phyloP scores from a whole-genome alignment of 2,329 filamentous ascomycete species.

The Ceratocystis ficicola region DNA sequence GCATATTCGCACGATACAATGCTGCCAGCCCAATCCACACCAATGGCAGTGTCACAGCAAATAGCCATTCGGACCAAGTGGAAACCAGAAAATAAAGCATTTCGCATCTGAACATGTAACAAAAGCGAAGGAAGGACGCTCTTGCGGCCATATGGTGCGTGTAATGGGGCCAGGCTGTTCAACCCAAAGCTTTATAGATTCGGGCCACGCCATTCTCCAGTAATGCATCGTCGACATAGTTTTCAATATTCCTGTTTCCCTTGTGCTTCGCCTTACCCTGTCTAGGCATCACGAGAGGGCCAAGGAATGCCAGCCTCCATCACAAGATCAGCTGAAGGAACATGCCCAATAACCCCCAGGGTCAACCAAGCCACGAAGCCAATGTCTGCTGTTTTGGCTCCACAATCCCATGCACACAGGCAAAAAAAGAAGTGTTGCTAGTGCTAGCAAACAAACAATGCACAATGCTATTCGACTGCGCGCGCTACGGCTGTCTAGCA shows the following conservation, averaged over 20 bases:
- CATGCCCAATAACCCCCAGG: background rate
- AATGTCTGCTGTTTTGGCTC: background rate
- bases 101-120: too few relatives aligned
- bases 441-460: background rate
- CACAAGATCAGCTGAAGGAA: conserved; percentile 9
- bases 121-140: too few relatives aligned
- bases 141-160: too few relatives aligned
- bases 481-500: background rate
- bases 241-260: background rate
- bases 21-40: background rate
- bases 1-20: background rate
- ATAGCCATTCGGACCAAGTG: too few relatives aligned
- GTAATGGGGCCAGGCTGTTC: too few relatives aligned
- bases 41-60: too few relatives aligned
- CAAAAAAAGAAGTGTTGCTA: background rate
- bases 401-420: background rate
- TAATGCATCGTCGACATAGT: background rate
- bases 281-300: background rate
- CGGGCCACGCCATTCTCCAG: background rate
- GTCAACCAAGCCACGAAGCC: background rate
- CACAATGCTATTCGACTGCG: background rate
- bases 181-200: background rate
- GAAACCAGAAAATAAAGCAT: too few relatives aligned
- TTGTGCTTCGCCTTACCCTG: background rate
- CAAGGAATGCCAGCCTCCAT: background rate